Conservation (phyloP, 768 basidiomycete species). For the Phaeotremella skinneri region DNA sequence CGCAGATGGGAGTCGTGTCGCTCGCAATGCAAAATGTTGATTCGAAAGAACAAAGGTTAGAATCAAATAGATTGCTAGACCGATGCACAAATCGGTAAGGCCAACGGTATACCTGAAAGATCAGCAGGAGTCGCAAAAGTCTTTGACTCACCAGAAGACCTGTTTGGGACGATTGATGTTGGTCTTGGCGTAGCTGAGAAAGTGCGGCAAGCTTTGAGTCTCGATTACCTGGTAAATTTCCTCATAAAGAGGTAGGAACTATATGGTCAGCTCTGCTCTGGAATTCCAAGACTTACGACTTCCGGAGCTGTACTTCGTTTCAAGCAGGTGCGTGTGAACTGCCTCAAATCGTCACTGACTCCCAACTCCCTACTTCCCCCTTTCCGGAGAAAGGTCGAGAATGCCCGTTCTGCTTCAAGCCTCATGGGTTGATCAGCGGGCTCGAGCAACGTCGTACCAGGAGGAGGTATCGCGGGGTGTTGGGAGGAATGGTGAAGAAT, state of each 20-base stretch:
- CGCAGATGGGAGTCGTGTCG: slow-evolving; percentile 31
- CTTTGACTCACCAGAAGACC: slow-evolving; percentile 39
- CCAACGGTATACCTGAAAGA: slow-evolving; percentile 42
- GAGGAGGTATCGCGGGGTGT: slow-evolving; percentile 29
- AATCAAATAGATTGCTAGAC: slow-evolving; percentile 29
- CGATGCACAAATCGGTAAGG: slow-evolving; percentile 28
- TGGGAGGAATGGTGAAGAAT: slow-evolving; percentile 14
- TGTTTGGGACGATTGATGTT: slow-evolving; percentile 46
- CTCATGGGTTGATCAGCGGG: slow-evolving; percentile 40
- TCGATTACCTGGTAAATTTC: slow-evolving; percentile 43
- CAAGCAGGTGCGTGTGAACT: slow-evolving; percentile 25
- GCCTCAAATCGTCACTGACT: slow-evolving; percentile 41
- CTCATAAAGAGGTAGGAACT: slow-evolving; percentile 46
- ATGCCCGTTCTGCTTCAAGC: slow-evolving; percentile 39
- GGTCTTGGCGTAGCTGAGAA: slow-evolving; percentile 32
- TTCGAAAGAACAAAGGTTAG: slow-evolving; percentile 33
- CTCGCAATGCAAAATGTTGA: slow-evolving; percentile 29
- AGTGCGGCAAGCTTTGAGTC: slow-evolving; percentile 40
- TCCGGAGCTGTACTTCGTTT: slow-evolving; percentile 43
- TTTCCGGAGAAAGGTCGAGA: slow-evolving; percentile 39
- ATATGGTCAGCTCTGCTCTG: background rate
- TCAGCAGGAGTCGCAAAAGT: background rate
- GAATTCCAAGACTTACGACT: slow-evolving; percentile 28
- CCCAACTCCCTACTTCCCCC: slow-evolving; percentile 40
- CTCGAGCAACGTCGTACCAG: slow-evolving; percentile 24